These are phyloP conservation scores for Auxenochlorella pyrenoidosa DNA, from an alignment of 139 green algal species.

Conservation along the genomic window DNA sequence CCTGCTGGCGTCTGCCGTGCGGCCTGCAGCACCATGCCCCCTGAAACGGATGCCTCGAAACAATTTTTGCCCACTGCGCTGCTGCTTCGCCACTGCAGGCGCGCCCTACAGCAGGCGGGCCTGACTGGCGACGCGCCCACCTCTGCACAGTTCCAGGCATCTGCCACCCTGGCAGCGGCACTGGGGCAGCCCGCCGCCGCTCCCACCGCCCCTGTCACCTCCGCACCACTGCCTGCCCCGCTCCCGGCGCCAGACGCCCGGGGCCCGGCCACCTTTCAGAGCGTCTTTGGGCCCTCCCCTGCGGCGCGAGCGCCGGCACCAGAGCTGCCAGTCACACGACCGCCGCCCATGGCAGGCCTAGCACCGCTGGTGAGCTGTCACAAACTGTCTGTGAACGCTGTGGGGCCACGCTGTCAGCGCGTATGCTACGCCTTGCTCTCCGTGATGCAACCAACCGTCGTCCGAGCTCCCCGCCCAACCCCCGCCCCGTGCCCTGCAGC, in stretches of 20 bases:
- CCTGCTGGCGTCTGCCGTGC: too few species aligned
- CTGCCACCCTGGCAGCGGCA: not conserved
- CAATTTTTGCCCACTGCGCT: too few species aligned
- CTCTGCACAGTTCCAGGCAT: conserved; percentile 15
- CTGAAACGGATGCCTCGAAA: too few species aligned
- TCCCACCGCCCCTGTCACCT: not conserved
- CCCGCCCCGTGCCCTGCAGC: not conserved
- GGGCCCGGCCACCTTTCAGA: not conserved
- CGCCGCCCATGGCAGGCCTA: not conserved
- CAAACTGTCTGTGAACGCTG: too few species aligned
- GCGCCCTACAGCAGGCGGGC: conserved; percentile 3
- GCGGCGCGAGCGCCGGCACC: not conserved
- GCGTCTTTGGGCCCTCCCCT: not conserved
- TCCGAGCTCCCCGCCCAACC: not conserved
- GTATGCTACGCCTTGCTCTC: too few species aligned
- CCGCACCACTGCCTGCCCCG: not conserved
- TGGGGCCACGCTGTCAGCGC: too few species aligned
- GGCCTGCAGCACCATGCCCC: too few species aligned
- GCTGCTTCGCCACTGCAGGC: not conserved
- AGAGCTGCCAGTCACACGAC: not conserved
- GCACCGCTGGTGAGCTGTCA: not conserved
- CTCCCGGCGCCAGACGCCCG: not conserved
- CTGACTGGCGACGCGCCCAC: conserved; percentile 13
- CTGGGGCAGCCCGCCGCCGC: not conserved
- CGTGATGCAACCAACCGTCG: too few species aligned